These are phyloP conservation scores for Metrosideros polymorpha DNA, from an alignment of 441 rosid species.

Conservation along the genomic window DNA sequence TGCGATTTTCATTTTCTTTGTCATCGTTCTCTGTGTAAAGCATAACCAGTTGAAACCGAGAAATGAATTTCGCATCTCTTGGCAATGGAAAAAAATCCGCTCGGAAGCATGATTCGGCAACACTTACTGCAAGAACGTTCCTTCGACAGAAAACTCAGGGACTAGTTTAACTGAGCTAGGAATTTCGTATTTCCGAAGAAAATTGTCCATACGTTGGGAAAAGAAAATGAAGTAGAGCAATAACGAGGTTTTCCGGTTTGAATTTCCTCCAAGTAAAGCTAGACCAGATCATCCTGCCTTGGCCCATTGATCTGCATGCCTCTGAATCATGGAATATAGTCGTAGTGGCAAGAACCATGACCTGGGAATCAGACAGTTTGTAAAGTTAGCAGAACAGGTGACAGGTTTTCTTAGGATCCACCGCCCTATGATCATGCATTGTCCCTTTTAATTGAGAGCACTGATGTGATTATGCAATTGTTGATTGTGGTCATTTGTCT, in stretches of 20 bases:
- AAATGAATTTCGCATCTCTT: not conserved
- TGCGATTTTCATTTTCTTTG: not conserved
- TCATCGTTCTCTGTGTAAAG: not conserved
- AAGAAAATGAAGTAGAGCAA: not conserved
- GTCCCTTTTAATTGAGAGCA: not conserved
- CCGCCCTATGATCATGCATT: not conserved
- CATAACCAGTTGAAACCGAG: not conserved
- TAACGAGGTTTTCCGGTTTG: not conserved
- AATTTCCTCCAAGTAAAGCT: not conserved
- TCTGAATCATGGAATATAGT: constrained; percentile 21
- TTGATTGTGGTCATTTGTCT: not conserved
- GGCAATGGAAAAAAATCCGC: not conserved
- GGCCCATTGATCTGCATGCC: not conserved
- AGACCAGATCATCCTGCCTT: not conserved
- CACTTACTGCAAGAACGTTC: not conserved
- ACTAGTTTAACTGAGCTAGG: not conserved
- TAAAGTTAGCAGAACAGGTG: not conserved
- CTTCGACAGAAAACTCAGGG: not conserved
- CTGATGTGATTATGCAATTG: not conserved
- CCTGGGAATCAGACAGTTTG: constrained; percentile 18
- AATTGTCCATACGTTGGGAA: not conserved
- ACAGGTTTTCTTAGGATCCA: not conserved
- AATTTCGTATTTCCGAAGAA: not conserved
- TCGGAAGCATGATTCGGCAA: not conserved
- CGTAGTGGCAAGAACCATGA: constrained; percentile 34